These are phyloP conservation scores for Claviceps sorghi DNA, from an alignment of 2,329 filamentous ascomycete species.

Conservation along the genomic window DNA sequence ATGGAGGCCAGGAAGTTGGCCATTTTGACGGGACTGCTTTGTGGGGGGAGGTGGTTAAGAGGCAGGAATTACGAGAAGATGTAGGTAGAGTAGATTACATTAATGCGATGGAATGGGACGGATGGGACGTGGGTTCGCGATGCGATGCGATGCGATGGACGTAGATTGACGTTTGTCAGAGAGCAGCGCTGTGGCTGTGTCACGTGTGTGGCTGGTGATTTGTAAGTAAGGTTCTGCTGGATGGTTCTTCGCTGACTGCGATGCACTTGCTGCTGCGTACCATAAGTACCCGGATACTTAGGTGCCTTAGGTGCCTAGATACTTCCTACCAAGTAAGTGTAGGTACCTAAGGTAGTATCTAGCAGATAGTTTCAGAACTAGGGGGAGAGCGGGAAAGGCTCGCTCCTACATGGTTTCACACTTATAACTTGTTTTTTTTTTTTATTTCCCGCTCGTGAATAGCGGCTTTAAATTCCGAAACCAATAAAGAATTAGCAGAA, in stretches of 20 bases:
- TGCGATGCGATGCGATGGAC: background rate
- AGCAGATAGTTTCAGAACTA: too few species aligned
- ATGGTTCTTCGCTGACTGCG: constrained; percentile 5
- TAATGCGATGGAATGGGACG: background rate
- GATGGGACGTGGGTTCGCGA: background rate
- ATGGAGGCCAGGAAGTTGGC: constrained; percentile 98
- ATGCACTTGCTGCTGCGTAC: background rate
- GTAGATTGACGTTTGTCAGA: background rate
- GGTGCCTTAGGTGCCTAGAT: too few species aligned
- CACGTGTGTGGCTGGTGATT: constrained; percentile 19
- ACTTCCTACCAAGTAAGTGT: too few species aligned
- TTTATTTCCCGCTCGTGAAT: background rate
- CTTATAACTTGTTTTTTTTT: background rate
- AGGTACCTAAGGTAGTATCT: too few species aligned
- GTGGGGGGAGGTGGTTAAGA: background rate
- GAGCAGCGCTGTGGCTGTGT: constrained; percentile 7
- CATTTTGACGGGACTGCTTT: constrained; percentile 37
- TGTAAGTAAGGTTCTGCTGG: constrained; percentile 11
- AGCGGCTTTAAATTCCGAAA: too few species aligned
- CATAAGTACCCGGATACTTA: too few species aligned
- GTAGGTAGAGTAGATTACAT: background rate
- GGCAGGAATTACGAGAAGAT: background rate
- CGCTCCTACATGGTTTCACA: background rate
- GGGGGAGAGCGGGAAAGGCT: too few species aligned
- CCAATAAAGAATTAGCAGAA: too few species aligned